These are phyloP conservation scores for Colletotrichum destructivum DNA, from an alignment of 2,329 filamentous ascomycete species.

Conservation along the genomic window DNA sequence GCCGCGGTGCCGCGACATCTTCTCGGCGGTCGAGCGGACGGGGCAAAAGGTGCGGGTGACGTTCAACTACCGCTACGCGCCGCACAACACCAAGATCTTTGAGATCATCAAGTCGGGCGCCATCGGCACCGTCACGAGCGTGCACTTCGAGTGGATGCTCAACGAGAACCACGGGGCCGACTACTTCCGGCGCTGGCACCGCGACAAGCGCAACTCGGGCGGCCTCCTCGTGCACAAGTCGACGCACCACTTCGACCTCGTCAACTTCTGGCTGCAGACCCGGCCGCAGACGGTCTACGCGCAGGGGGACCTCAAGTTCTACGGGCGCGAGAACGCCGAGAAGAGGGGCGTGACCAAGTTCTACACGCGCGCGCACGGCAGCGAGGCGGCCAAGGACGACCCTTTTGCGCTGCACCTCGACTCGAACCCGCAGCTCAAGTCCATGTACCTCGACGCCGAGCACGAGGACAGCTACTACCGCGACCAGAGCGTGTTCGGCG, in stretches of 20 bases:
- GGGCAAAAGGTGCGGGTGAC: conserved; percentile 60
- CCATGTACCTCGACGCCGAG: conserved; percentile 74
- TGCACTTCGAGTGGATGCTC: conserved; percentile 67
- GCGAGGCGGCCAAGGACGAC: conserved; percentile 65
- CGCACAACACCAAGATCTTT: conserved; percentile 65
- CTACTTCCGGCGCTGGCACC: conserved; percentile 67
- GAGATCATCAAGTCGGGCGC: conserved; percentile 60
- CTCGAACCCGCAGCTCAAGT: conserved; percentile 67
- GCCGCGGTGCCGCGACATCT: conserved; percentile 67
- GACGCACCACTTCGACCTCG: conserved; percentile 66
- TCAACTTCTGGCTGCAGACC: conserved; percentile 65
- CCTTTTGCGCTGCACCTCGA: conserved; percentile 73
- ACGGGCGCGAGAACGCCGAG: conserved; percentile 66
- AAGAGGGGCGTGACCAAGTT: conserved; percentile 63
- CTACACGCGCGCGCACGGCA: conserved; percentile 66
- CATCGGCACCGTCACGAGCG: conserved; percentile 61
- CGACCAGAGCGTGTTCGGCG: conserved; percentile 74
- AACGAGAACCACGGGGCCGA: conserved; percentile 65
- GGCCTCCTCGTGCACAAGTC: conserved; percentile 66
- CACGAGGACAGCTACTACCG: conserved; percentile 74
- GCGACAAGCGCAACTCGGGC: conserved; percentile 63
- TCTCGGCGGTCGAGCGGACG: conserved; percentile 66
- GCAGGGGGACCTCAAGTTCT: conserved; percentile 63
- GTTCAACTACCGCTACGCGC: conserved; percentile 68
- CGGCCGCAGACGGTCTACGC: conserved; percentile 61